Base-by-base conservation (phyloP, 257 asterid species). In the Przewalskia tangutica region DNA sequence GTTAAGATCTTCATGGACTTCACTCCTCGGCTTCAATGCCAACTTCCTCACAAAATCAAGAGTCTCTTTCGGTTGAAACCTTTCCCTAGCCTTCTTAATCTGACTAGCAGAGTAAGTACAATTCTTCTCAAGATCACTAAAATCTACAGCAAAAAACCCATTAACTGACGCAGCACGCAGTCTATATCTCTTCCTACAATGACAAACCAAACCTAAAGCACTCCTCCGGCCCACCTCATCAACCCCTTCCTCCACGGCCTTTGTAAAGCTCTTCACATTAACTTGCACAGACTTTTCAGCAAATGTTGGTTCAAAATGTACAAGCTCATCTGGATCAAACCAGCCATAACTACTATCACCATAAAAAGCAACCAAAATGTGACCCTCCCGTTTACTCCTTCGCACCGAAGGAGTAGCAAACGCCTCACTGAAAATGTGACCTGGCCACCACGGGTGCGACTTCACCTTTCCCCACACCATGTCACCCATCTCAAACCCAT, bases 401-500 rank as follows among this genome's bases (percentile, higher is more conserved):
- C 90, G 86, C 51, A 96, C 99, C 10, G 94, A 85, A 13, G 91
- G 81, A 5, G 97, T 86, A 55, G 97, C 98, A 65, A 91, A 87
- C 2, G 90, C 87, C 89, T 94, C 99, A 23, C 87, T 86, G 66
- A 85, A 93, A 54, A 94, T 90, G 46, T 89, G 97, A 1, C 99
- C 99, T 14, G 99, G 98, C 99, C 99, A 96, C 99, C 98, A 94
- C 0, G 99, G 99, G 84, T 96, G 99, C 6, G 99, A 96, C 84
- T 94, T 94, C 80, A 96, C 99, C 76, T 94, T 94, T 17, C 98
- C 99, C 99, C 99, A 96, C 48, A 96, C 99, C 99, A 96, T 93
- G 83, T 96, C 98, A 7, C 99, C 99, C 59, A 92, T 85, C 79
- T 88, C 90, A 82, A 85, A 94, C 14, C 93, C 98, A 84, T 84